A percentile compares a stretch with the other conserved stretches of the same genome.
Evolutionary conservation across 1,284 basidiomycete species (phyloP).

Genomic region (Leccinum griseonigrum): DNA sequence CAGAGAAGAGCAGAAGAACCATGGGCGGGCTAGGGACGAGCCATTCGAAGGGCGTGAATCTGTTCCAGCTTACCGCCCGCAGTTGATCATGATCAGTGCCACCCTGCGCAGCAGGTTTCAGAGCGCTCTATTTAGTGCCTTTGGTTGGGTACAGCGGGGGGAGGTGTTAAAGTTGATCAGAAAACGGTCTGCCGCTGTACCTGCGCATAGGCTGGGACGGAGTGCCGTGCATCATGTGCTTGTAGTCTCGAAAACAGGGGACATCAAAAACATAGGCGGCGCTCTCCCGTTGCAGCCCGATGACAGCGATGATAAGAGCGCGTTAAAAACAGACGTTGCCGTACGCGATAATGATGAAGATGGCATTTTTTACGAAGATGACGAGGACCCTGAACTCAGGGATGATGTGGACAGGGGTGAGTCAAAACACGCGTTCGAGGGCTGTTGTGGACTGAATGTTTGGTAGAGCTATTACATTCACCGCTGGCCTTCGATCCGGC

Average conservation of each 20-base stretch:
- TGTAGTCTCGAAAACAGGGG: constrained; percentile 51
- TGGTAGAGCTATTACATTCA: constrained; percentile 43
- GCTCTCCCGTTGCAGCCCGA: constrained; percentile 19
- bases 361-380: constrained; percentile 18
- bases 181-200: constrained; percentile 22
- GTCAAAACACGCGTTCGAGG: constrained; percentile 1
- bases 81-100: constrained; percentile 67
- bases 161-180: constrained; percentile 47
- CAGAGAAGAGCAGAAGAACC: constrained; percentile 1
- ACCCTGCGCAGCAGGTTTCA: constrained; percentile 58
- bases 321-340: not conserved
- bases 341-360: constrained; percentile 15
- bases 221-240: constrained; percentile 57
- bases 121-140: constrained; percentile 48
- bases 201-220: constrained; percentile 26
- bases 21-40: constrained; percentile 1
- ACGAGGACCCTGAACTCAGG: constrained; percentile 23
- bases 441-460: constrained; percentile 8
- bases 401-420: constrained; percentile 26
- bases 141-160: constrained; percentile 51
- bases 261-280: constrained; percentile 48
- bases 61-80: constrained; percentile 40
- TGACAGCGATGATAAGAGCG: not conserved
- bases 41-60: constrained; percentile 4
- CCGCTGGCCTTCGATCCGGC: constrained; percentile 53